These are phyloP conservation scores for Sphaerulina vaccinii DNA, from an alignment of 2,329 filamentous ascomycete species.

Conservation along the genomic window DNA sequence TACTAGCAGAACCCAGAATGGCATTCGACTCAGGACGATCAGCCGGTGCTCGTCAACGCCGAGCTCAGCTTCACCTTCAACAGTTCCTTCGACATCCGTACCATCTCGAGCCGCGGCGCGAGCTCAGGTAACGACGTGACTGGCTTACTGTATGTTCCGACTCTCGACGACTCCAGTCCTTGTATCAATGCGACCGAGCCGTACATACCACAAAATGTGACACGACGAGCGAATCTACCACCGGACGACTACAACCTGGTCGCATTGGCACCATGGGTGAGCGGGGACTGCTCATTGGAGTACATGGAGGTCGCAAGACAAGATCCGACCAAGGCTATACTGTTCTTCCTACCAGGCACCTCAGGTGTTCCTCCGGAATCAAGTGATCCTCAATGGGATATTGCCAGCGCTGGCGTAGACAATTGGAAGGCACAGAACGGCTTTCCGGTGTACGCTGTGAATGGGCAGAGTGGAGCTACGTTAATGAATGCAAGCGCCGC, in stretches of 20 bases:
- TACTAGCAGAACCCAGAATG: conserved; percentile 26
- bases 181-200: conserved; percentile 64
- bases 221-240: conserved; percentile 66
- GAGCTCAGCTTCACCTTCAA: conserved; percentile 40
- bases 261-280: conserved; percentile 85
- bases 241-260: conserved; percentile 69
- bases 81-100: conserved; percentile 62
- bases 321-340: conserved; percentile 56
- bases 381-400: conserved; percentile 66
- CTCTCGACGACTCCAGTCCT: conserved; percentile 55
- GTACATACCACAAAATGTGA: conserved; percentile 74
- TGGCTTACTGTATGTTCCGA: conserved; percentile 83
- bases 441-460: conserved; percentile 81
- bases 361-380: conserved; percentile 63
- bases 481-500: conserved; percentile 70
- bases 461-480: conserved; percentile 62
- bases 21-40: conserved; percentile 15
- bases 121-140: conserved; percentile 62
- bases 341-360: conserved; percentile 54
- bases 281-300: conserved; percentile 66
- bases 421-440: conserved; percentile 69
- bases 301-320: conserved; percentile 65
- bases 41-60: conserved; percentile 25
- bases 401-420: conserved; percentile 66
- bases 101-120: conserved; percentile 68